Base-by-base conservation (phyloP, 306 rosid species). In the Rubus idaeus region DNA sequence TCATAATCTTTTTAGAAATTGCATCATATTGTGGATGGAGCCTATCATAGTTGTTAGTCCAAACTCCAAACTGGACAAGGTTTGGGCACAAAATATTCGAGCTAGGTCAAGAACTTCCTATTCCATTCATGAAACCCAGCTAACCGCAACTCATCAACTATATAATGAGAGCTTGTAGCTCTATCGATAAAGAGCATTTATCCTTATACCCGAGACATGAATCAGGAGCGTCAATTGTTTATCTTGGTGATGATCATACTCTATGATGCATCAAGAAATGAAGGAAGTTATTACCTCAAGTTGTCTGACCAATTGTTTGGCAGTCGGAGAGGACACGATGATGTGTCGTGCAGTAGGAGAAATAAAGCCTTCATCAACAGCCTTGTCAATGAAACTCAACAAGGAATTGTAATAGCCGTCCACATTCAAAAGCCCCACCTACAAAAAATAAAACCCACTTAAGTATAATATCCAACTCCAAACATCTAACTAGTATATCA, bases 401-500 rank as follows among this genome's bases (percentile, higher is more conserved):
- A 96, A 82, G 18, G 99, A 91, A 83, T 96, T 91, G 87, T 96
- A 96, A 83, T 84, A 96, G 30, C 99, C 99, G 79, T 96, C 99
- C 75, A 96, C 99, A 78, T 96, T 96, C 89, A 96, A 84, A 11
- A 96, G 91, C 12, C 99, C 99, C 89, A 96, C 99, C 99, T 96
- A 79, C 83, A 77, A 73, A 84, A 77, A 65, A 17, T 23, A 44
- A 44, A 44, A 44, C 10, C 18, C 10, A 60, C 18, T 58, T 26
- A 45, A 71, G 76, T 68, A 21, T 80, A 55, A 51, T 74, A 10
- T 45, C 46, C 18, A 61, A 51, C 17, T 51, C 18, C 75, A 20
- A 66, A 52, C 65, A 66, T 64, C 50, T 58, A 40, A 45, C 3
- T 39, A 20, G 5, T 14, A 17, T 2, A 2, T 45, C 49, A 3